Percentiles rank a stretch among this genome's conserved stretches.
These are phyloP conservation scores for Triticum dicoccoides DNA, from an alignment of 176 grass and related monocot genomes.

Conservation along the genomic window DNA sequence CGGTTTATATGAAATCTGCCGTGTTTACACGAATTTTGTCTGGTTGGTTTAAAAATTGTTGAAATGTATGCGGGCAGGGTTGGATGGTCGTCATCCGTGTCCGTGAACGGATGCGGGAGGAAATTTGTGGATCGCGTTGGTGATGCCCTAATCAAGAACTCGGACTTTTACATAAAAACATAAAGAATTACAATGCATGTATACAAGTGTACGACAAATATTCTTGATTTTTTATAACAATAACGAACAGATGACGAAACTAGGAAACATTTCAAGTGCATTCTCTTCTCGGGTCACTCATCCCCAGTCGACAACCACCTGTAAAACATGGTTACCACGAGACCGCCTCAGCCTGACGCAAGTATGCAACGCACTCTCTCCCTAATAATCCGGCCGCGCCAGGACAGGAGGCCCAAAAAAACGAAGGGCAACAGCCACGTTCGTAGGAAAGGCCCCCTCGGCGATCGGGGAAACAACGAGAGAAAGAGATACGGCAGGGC, in stretches of 20 bases:
- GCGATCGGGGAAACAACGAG: neutral
- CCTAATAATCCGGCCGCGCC: neutral
- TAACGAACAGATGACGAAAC: neutral
- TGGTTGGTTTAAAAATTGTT: too few relatives aligned
- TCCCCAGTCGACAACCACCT: neutral
- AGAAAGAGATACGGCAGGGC: neutral
- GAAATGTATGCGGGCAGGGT: too few relatives aligned
- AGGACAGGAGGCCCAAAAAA: neutral
- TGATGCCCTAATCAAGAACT: neutral
- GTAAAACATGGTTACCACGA: neutral
- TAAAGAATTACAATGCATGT: neutral
- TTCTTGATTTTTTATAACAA: slow-evolving; percentile 5
- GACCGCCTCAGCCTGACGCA: neutral
- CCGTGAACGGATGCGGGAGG: too few relatives aligned
- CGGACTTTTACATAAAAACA: neutral
- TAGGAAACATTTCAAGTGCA: neutral
- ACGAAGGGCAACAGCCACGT: neutral
- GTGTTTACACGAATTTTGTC: too few relatives aligned
- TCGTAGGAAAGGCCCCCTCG: neutral
- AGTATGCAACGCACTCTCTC: neutral
- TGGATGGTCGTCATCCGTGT: too few relatives aligned
- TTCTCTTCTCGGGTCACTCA: neutral
- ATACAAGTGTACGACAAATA: neutral
- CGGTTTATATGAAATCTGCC: too few relatives aligned
- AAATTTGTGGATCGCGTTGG: too few relatives aligned